Evolutionary conservation across 306 rosid genomes (phyloP), one percentile per base, ranked within the genome.

Genomic region (Crataegus laevigata): DNA sequence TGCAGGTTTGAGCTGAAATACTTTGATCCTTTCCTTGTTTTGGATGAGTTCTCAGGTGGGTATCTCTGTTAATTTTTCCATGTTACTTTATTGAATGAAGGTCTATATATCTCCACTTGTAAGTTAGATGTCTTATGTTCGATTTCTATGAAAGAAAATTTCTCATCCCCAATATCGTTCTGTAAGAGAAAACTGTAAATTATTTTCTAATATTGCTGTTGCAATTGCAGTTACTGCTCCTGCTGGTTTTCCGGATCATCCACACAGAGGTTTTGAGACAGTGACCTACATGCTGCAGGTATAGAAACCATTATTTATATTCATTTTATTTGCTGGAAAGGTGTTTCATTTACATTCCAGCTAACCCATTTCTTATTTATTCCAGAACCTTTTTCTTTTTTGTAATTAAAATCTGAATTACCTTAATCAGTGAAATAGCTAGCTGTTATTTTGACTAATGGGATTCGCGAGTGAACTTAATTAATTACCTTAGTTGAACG

Each of bases 241-340:
- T 43, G 96, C 97, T 86, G 99, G 99, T 12, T 94, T 94, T 74
- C 99, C 92, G 36, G 99, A 94, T 85, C 99, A 94, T 85, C 97
- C 99, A 77, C 99, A 94, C 47, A 89, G 99, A 88, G 99, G 98
- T 88, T 94, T 94, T 84, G 99, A 94, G 83, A 94, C 98, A 1
- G 98, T 94, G 76, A 94, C 99, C 77, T 94, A 94, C 83, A 94
- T 94, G 98, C 81, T 94, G 77, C 99, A 94, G 98, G 98, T 94
- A 89, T 3, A 17, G 8, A n/a, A 18, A 21, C 38, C 40, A 36
- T 36, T 17, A 21, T 21, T 60, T 26, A 40, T 71, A 15, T 25
- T 8, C 8, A 34, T 15, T 32, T 6, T 63, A 2, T 52, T 14
- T 34, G 18, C 65, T 32, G 54, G 54, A 50, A 18, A 50, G 52